Percentiles rank a stretch among this genome's conserved stretches.
Evolutionary conservation across 2,329 filamentous ascomycete genomes (phyloP).

Genomic region (Pleomassaria siparia): DNA sequence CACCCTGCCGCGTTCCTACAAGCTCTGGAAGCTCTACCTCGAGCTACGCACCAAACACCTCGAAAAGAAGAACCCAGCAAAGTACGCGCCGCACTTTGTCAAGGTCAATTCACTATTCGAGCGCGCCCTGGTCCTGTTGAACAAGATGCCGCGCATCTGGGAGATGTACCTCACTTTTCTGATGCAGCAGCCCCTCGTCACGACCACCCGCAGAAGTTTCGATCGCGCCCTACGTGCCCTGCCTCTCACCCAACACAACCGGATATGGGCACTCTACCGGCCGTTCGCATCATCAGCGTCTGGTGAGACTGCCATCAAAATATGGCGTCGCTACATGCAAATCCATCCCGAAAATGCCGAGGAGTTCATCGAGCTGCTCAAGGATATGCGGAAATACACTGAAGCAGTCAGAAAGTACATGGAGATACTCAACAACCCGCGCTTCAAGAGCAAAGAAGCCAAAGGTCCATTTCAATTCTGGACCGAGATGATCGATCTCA

Average conservation of each 20-base stretch:
- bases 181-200: conserved; percentile 87
- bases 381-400: conserved; percentile 79
- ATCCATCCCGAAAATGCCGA: conserved; percentile 93
- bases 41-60: conserved; percentile 81
- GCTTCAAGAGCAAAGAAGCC: conserved; percentile 87
- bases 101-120: conserved; percentile 97
- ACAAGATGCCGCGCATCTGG: conserved; percentile 99
- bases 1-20: conserved; percentile 91
- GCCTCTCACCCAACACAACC: conserved; percentile 91
- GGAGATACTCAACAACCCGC: conserved; percentile 83
- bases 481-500: conserved; percentile 94
- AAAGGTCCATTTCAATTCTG: conserved; percentile 96
- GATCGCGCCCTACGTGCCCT: conserved; percentile 89
- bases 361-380: conserved; percentile 88
- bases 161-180: conserved; percentile 95
- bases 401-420: conserved; percentile 93
- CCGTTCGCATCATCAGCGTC: conserved; percentile 89
- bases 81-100: conserved; percentile 76
- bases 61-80: conserved; percentile 77
- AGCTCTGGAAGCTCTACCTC: conserved; percentile 98
- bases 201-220: conserved; percentile 81
- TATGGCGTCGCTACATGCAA: conserved; percentile 96
- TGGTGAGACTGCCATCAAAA: conserved; percentile 85
- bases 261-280: conserved; percentile 90
- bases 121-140: conserved; percentile 84